Evolutionary conservation across 306 rosid genomes (phyloP), one percentile per base, ranked within the genome.

Genomic region (Prinsepia uniflora): DNA sequence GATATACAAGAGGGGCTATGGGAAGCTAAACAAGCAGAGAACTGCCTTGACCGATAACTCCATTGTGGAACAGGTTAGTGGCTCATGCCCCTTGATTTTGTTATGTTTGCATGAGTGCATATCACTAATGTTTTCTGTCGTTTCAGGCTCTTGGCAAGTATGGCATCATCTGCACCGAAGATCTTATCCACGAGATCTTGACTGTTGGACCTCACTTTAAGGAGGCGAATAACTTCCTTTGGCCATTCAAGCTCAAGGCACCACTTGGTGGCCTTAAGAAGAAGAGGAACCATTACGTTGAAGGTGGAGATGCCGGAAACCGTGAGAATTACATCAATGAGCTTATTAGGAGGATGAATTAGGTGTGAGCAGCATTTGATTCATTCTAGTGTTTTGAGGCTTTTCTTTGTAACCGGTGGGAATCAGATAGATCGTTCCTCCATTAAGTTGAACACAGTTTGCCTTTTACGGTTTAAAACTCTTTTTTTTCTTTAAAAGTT

Each of bases 171-270:
- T 90, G 86, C 67, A 44, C 72, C 0, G 96, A 92, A 67, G 98
- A 90, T 81, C 92, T 92, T 48, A 85, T 90, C 65, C 98, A 90
- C 8, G 98, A 90, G 87, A 92, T 90, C 76, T 63, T 85, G 60
- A 85, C 91, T 0, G 98, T 88, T 18, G 98, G 96, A n/a, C 96
- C 96, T 7, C 96, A 92, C 66, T 92, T 92, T 15, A 92, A 82
- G 91, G 91, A 90, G 79, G 96, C 98, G 52, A 90, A 90, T 76
- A 92, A 90, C 83, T 90, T 86, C 77, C 87, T 92, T 3, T 92
- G 98, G 96, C 96, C 98, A 45, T 90, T 92, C 62, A 89, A 92
- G 88, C 95, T 92, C 18, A 92, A 86, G 89, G 98, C 98, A 6
- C 98, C 98, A 7, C 61, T 90, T 88, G 92, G 98, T 47, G 98